Conservation (phyloP, 306 rosid genomes). For the Rosa persica region DNA sequence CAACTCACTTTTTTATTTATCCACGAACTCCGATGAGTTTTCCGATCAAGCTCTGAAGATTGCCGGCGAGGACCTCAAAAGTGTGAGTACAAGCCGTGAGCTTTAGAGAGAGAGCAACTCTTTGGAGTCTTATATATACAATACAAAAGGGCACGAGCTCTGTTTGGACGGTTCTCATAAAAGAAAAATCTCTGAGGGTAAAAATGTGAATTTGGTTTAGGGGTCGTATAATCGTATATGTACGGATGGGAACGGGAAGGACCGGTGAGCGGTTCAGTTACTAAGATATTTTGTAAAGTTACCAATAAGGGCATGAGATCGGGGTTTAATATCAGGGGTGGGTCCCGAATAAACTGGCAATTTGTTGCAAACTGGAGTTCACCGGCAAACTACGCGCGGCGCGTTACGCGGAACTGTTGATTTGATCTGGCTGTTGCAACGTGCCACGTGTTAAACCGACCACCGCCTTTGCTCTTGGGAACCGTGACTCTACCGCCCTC, state of each 20-base stretch:
- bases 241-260: not conserved
- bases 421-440: slow-evolving; percentile 24
- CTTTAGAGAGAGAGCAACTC: not conserved
- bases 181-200: slow-evolving; percentile 10
- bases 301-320: not conserved
- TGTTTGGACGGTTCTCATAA: not conserved
- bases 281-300: not conserved
- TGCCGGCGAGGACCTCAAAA: slow-evolving; percentile 1
- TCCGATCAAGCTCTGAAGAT: not conserved
- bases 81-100: slow-evolving; percentile 11
- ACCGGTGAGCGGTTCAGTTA: not conserved
- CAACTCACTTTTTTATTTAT: slow-evolving; percentile 24
- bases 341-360: slow-evolving; percentile 27
- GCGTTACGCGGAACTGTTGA: slow-evolving; percentile 38
- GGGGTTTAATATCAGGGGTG: not conserved
- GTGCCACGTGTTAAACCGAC: slow-evolving; percentile 39
- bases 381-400: slow-evolving; percentile 29
- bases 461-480: slow-evolving; percentile 6
- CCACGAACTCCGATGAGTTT: not conserved
- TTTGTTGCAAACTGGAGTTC: not conserved
- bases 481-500: slow-evolving; percentile 45
- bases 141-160: not conserved
- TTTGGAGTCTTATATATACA: slow-evolving; percentile 10
- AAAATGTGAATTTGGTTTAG: not conserved
- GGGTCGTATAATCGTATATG: not conserved